A percentile compares a stretch with the other conserved stretches of the same genome.
Conservation (phyloP, 331 rosid genomes). For the Cucumis variabilis region DNA sequence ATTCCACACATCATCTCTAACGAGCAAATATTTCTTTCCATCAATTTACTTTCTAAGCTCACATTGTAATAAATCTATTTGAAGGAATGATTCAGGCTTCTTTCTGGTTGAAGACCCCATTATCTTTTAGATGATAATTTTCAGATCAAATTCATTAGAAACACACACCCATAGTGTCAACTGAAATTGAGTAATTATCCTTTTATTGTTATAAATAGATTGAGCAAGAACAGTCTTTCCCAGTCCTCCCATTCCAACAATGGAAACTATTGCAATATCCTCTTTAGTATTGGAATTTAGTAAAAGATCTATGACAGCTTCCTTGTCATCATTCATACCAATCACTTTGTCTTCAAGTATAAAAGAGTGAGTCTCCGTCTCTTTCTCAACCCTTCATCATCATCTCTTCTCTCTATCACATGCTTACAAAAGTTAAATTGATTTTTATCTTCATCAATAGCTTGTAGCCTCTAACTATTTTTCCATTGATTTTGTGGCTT, state of each 20-base stretch:
- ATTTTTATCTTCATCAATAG: no score
- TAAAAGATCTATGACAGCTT: not conserved
- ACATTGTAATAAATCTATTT: not conserved
- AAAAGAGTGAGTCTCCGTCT: no score
- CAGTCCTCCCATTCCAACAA: constrained; percentile 36
- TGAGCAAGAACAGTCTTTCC: constrained; percentile 37
- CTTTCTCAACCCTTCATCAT: not conserved
- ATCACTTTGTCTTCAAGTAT: no score
- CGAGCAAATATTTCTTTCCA: not conserved
- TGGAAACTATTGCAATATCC: not conserved
- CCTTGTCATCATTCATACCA: no score
- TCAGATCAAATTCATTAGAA: not conserved
- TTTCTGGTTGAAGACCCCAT: not conserved
- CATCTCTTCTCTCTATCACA: no score
- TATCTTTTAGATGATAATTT: not conserved
- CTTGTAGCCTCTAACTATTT: no score
- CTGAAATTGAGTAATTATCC: no score
- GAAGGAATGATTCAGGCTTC: not conserved
- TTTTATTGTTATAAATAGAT: not conserved
- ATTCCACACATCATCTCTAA: no score
- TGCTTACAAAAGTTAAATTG: no score
- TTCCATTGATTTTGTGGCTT: no score
- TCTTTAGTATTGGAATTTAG: not conserved
- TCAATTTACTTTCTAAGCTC: not conserved
- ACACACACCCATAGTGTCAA: not conserved